A percentile compares a stretch with the other conserved stretches of the same genome.
phyloP scores from a whole-genome alignment of 495 filamentous ascomycete species.

The Xylaria telfairii region DNA sequence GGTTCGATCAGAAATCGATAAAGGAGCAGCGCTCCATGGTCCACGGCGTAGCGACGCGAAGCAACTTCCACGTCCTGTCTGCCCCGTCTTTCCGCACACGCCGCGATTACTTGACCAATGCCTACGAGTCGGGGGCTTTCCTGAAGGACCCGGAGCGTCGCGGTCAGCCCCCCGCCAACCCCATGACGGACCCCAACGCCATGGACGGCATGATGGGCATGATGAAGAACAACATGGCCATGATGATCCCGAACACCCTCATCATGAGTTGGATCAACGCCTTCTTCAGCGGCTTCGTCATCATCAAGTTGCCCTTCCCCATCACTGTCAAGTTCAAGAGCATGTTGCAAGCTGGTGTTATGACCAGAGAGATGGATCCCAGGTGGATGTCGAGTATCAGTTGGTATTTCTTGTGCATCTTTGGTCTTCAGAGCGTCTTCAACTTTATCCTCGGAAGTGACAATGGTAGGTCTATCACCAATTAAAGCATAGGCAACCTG shows the following conservation, averaged over 20 bases:
- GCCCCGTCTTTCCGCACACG: constrained; percentile 76
- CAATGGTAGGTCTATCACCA: constrained; percentile 68
- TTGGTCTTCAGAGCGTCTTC: constrained; percentile 96
- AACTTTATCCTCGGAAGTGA: constrained; percentile 95
- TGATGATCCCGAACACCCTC: constrained; percentile 98
- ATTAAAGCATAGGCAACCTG: background rate
- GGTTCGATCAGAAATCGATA: constrained; percentile 72
- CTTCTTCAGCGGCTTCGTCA: constrained; percentile 97
- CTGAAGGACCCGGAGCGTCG: constrained; percentile 85
- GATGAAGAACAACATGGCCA: constrained; percentile 99
- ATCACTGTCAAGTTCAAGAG: constrained; percentile 98
- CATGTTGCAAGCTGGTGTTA: constrained; percentile 96
- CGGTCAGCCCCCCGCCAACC: constrained; percentile 88
- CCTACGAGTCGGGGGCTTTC: constrained; percentile 83
- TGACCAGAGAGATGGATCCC: constrained; percentile 93
- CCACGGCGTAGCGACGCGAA: constrained; percentile 83
- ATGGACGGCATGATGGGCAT: constrained; percentile 99
- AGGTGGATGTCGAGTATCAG: constrained; percentile 97
- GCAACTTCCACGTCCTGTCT: constrained; percentile 76
- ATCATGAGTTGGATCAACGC: constrained; percentile 99
- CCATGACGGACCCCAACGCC: constrained; percentile 93
- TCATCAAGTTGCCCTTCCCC: constrained; percentile 98
- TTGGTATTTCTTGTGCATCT: constrained; percentile 98
- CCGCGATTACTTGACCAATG: constrained; percentile 77
- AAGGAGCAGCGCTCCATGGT: constrained; percentile 88